These are phyloP conservation scores for Penicillium concentricum DNA, from an alignment of 2,329 filamentous ascomycete genomes.

Conservation along the genomic window DNA sequence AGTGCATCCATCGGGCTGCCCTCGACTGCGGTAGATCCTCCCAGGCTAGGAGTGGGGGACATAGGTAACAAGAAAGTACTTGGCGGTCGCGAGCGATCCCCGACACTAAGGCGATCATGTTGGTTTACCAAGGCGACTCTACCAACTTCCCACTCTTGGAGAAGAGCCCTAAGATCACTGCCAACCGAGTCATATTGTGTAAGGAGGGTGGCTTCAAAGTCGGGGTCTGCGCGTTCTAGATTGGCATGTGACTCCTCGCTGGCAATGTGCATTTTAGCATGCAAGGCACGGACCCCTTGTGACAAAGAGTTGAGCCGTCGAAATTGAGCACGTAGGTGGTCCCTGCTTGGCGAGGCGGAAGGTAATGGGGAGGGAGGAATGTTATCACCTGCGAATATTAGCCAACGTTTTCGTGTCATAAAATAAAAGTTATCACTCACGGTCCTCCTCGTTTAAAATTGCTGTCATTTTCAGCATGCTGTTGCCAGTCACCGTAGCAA, in stretches of 20 bases:
- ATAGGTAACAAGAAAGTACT: constrained; percentile 45
- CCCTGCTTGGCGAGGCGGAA: constrained; percentile 70
- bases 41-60: constrained; percentile 48
- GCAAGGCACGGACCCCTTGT: constrained; percentile 83
- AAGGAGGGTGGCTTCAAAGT: constrained; percentile 76
- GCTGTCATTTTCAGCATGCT: constrained; percentile 66
- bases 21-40: constrained; percentile 51
- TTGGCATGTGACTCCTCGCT: constrained; percentile 83
- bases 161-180: constrained; percentile 74
- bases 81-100: constrained; percentile 57
- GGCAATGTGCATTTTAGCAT: constrained; percentile 90
- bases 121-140: constrained; percentile 78
- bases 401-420: background rate
- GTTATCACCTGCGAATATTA: constrained; percentile 37
- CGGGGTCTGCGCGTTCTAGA: constrained; percentile 67
- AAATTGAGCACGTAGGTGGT: constrained; percentile 81
- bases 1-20: constrained; percentile 68
- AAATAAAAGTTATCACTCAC: constrained; percentile 48
- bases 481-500: constrained; percentile 61
- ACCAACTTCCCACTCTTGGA: constrained; percentile 84
- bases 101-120: constrained; percentile 73
- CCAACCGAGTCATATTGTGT: constrained; percentile 94
- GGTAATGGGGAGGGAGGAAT: constrained; percentile 57
- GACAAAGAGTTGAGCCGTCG: constrained; percentile 86
- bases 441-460: constrained; percentile 76